These are phyloP conservation scores for Sambucus nigra DNA, from an alignment of 129 eudicot species.

Conservation along the genomic window DNA sequence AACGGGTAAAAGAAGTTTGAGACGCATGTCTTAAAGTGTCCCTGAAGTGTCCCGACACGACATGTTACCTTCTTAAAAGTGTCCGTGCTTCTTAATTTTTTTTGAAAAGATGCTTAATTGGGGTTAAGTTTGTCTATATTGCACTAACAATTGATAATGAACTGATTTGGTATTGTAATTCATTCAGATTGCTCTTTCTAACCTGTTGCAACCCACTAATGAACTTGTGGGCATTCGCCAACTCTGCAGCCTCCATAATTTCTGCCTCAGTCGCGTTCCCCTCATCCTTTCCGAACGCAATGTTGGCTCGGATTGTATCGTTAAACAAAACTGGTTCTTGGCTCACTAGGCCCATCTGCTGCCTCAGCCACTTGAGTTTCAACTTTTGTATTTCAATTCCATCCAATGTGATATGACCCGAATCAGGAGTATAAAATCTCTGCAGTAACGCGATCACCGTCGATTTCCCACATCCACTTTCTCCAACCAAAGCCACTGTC, in stretches of 20 bases:
- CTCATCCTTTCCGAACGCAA: conserved; percentile 61
- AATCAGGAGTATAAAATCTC: conserved; percentile 63
- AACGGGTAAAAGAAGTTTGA: too few species aligned
- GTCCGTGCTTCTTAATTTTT: too few species aligned
- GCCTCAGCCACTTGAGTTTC: conserved; percentile 68
- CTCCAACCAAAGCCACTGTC: conserved; percentile 73
- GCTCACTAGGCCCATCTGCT: conserved; percentile 73
- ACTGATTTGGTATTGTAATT: neutral
- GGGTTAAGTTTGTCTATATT: too few species aligned
- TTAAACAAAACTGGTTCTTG: conserved; percentile 67
- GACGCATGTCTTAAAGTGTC: too few species aligned
- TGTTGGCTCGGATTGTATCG: conserved; percentile 61
- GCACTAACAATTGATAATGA: too few species aligned
- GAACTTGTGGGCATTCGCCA: conserved; percentile 69
- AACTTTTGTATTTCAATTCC: conserved; percentile 45
- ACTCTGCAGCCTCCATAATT: conserved; percentile 59
- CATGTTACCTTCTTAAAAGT: too few species aligned
- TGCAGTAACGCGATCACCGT: conserved; percentile 55
- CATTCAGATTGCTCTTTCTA: neutral
- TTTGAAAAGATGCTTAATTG: too few species aligned
- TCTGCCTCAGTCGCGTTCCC: conserved; percentile 56
- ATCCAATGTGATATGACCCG: conserved; percentile 53
- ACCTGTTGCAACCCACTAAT: conserved; percentile 54
- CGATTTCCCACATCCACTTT: conserved; percentile 75
- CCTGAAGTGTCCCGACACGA: too few species aligned